A percentile compares a stretch with the other conserved stretches of the same genome.
Evolutionary conservation across 2,329 filamentous ascomycete species (phyloP).

Genomic region (Botrytis elliptica): DNA sequence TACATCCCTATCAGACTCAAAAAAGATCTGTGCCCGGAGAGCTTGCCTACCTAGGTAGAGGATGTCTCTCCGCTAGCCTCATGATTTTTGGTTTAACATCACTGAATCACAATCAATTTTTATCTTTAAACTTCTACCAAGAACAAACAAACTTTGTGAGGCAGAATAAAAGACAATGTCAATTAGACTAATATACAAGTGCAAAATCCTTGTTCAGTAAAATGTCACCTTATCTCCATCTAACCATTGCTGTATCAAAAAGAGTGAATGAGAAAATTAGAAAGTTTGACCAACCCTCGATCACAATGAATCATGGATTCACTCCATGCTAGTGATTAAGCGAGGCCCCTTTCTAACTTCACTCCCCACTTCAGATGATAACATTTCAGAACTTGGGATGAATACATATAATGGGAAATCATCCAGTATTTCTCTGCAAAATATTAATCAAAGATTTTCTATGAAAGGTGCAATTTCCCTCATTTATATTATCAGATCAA

Average conservation of each 20-base stretch:
- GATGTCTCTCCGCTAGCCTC: neutral
- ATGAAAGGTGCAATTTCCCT: neutral
- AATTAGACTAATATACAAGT: neutral
- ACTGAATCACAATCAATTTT: too few species aligned
- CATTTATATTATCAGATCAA: neutral
- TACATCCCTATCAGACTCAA: too few species aligned
- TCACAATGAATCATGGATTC: neutral
- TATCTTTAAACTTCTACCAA: neutral
- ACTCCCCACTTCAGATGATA: neutral
- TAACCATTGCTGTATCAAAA: neutral
- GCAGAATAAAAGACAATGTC: accelerated
- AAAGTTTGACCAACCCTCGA: neutral
- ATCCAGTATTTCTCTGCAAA: too few species aligned
- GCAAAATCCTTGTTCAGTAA: neutral
- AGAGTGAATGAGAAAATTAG: too few species aligned
- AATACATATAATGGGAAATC: too few species aligned
- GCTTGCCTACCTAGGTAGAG: neutral
- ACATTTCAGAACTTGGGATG: neutral
- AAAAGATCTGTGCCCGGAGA: neutral
- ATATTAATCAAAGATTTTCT: accelerated
- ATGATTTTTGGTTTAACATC: neutral
- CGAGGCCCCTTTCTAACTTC: neutral
- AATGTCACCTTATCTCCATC: neutral
- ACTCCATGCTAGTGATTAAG: neutral
- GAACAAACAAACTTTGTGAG: neutral